Conservation (phyloP, 345 rosid genomes). For the Reutealis trisperma region DNA sequence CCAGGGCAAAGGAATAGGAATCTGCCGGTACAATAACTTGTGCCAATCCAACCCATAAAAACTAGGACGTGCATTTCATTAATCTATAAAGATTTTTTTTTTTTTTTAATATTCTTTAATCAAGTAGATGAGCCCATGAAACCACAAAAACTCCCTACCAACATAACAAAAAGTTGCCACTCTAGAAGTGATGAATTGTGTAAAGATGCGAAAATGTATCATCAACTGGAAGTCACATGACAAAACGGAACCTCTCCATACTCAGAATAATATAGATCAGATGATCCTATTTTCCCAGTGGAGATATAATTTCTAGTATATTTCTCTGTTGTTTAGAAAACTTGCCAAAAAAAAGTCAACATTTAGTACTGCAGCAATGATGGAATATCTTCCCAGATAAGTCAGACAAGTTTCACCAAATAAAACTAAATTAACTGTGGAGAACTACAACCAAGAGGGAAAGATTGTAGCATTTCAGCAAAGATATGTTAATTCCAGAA, state of each 20-base stretch:
- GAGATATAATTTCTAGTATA: no score
- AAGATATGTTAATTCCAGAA: background rate
- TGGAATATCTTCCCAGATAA: background rate
- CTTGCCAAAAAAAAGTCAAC: background rate
- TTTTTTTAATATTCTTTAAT: no score
- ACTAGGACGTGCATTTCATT: no score
- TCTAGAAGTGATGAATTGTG: background rate
- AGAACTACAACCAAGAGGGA: background rate
- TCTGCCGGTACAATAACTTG: no score
- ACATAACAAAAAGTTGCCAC: background rate
- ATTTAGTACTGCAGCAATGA: background rate
- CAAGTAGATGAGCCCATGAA: no score
- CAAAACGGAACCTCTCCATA: background rate
- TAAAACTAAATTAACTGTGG: background rate
- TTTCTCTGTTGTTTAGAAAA: no score
- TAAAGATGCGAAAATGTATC: background rate
- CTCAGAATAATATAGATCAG: background rate
- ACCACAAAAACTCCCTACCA: no score
- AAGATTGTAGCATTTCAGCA: background rate
- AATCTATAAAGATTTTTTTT: no score
- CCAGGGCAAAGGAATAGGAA: background rate
- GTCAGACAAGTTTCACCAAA: background rate
- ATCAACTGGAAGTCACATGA: background rate
- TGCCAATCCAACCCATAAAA: no score
- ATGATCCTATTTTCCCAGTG: background rate